Evolutionary conservation across 1,284 basidiomycete species (phyloP).

Genomic region (Athelia sp.): DNA sequence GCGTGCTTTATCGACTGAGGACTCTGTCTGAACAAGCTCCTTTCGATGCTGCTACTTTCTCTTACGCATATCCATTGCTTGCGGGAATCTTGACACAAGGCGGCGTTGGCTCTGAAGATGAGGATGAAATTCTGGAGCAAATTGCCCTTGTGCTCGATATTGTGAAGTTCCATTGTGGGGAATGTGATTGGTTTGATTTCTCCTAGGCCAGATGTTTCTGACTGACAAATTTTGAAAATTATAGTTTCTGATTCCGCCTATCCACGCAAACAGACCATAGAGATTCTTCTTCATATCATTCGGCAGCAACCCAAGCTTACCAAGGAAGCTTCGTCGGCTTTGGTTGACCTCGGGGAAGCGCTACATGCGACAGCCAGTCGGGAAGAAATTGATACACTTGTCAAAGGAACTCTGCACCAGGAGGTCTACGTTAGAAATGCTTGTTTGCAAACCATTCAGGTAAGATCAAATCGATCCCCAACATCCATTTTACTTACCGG

Average conservation of each 20-base stretch:
- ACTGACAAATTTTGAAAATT: not conserved
- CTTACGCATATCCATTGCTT: constrained; percentile 79
- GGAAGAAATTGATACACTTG: constrained; percentile 63
- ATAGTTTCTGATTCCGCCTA: constrained; percentile 65
- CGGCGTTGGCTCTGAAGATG: constrained; percentile 65
- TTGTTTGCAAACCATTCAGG: constrained; percentile 89
- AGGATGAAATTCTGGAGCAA: constrained; percentile 86
- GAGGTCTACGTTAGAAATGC: constrained; percentile 89
- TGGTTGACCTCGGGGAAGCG: constrained; percentile 82
- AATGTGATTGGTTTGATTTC: constrained; percentile 54
- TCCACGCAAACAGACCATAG: constrained; percentile 70
- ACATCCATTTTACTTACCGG: constrained; percentile 5
- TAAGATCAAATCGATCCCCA: constrained; percentile 19
- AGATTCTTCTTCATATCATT: constrained; percentile 74
- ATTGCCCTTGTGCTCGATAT: constrained; percentile 82
- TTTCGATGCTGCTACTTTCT: constrained; percentile 83
- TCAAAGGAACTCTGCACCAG: constrained; percentile 77
- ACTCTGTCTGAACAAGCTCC: constrained; percentile 79
- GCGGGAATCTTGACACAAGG: constrained; percentile 65
- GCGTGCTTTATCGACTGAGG: constrained; percentile 85
- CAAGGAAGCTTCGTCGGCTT: constrained; percentile 82
- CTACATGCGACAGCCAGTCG: constrained; percentile 63
- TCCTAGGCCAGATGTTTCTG: constrained; percentile 3
- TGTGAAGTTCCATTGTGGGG: constrained; percentile 80
- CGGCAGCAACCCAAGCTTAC: constrained; percentile 76